These are phyloP conservation scores for Aspergillus funiculosus DNA, from an alignment of 495 filamentous ascomycete species.

Conservation along the genomic window DNA sequence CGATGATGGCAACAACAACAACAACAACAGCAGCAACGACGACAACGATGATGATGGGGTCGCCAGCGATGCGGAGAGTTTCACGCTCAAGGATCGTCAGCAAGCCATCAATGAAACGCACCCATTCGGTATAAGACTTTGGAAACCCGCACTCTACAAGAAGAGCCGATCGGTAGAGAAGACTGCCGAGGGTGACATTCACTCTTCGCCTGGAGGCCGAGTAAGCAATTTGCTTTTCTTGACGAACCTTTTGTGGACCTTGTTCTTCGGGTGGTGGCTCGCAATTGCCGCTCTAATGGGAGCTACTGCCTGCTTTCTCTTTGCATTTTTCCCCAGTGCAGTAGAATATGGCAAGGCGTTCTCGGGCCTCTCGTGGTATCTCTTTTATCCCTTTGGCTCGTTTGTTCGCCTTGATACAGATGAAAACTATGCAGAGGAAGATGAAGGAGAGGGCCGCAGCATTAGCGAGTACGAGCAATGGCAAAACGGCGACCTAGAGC, in stretches of 20 bases:
- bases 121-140: slow-evolving; percentile 96
- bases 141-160: slow-evolving; percentile 98
- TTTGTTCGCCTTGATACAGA: slow-evolving; percentile 91
- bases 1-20: slow-evolving; percentile 19
- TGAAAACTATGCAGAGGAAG: slow-evolving; percentile 90
- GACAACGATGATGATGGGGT: slow-evolving; percentile 55
- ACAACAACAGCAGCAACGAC: slow-evolving; percentile 50
- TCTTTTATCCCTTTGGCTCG: slow-evolving; percentile 95
- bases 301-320: slow-evolving; percentile 69
- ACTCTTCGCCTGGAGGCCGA: slow-evolving; percentile 84
- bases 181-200: slow-evolving; percentile 93
- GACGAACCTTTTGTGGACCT: slow-evolving; percentile 85
- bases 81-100: slow-evolving; percentile 81
- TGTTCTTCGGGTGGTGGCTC: slow-evolving; percentile 98
- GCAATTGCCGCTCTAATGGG: slow-evolving; percentile 66
- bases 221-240: slow-evolving; percentile 78
- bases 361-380: slow-evolving; percentile 74
- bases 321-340: slow-evolving; percentile 72
- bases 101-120: slow-evolving; percentile 98
- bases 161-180: slow-evolving; percentile 94
- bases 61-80: slow-evolving; percentile 73
- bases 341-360: slow-evolving; percentile 83
- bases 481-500: slow-evolving; percentile 95
- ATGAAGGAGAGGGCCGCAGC: slow-evolving; percentile 97
- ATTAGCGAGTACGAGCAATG: slow-evolving; percentile 99